Base-by-base conservation (phyloP, 106 monocot genomes). In the Gastrodia elata region DNA sequence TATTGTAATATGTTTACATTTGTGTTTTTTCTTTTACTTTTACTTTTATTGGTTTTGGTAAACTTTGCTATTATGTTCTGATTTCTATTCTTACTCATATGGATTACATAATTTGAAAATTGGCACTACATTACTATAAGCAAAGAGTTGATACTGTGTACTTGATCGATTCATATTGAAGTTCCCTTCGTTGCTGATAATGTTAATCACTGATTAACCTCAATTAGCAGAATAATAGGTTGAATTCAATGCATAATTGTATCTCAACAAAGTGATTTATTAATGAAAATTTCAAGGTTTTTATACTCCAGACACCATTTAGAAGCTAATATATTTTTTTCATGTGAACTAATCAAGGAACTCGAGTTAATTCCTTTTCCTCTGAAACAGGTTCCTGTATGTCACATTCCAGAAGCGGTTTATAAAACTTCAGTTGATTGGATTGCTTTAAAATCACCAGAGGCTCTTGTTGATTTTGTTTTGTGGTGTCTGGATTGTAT, bases 401-500 rank as follows among this genome's bases (percentile, higher is more conserved):
- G 79, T 71, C 80, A 91, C 79, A 85, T 95, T 27, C 69, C 91
- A 22, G 89, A 91, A 30, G 8, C 83, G 44, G 91, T 95, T 69
- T 83, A 82, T 65, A 91, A 82, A 58, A 89, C 85, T 1, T 77
- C 94, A 48, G 78, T 68, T 78, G 87, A 95, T 55, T 95, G 94
- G 94, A 85, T 95, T 64, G 76, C 74, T 24, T 80, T 82, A 40
- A 79, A 76, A 70, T 85, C 87, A 71, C 20, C 80, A 42, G 91
- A 95, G 18, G 79, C 85, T 59, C 81, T 95, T 78, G 84, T 80
- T 36, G 80, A 80, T 49, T 94, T 95, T 76, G 70, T 89, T 41
- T 68, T 89, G 25, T 95, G 89, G 94, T 91, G 83, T 77, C 74
- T 95, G 38, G 94, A 95, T 75, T 61, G 71, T 38, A 83, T 95